Conservation (phyloP, 371 early-diverging fungal species). For the Entomophthora muscae region DNA sequence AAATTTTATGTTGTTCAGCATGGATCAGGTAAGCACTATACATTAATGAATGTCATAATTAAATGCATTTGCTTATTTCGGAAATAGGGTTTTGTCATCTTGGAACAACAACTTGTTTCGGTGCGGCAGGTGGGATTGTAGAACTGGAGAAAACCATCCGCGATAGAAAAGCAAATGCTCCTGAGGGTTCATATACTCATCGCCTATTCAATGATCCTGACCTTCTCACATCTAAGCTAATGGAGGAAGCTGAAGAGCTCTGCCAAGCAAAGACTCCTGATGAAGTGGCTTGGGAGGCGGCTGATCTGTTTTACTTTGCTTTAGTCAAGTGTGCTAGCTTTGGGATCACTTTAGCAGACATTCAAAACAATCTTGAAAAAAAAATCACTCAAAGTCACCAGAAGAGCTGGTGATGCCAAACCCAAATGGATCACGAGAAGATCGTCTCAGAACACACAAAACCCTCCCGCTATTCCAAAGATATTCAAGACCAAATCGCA, state of each 20-base stretch:
- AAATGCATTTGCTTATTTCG: not conserved
- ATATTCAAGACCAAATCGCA: conserved; percentile 12
- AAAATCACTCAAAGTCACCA: conserved; percentile 65
- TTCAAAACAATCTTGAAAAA: conserved; percentile 72
- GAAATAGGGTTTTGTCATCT: conserved; percentile 80
- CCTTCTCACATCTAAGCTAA: conserved; percentile 75
- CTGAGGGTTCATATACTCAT: conserved; percentile 73
- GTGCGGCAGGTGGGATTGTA: conserved; percentile 44
- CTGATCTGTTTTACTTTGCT: conserved; percentile 91
- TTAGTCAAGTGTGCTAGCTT: conserved; percentile 65
- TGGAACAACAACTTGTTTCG: conserved; percentile 84
- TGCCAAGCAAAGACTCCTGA: conserved; percentile 54
- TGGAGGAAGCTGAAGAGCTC: conserved; percentile 91
- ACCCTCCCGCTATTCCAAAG: not conserved
- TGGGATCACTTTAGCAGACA: conserved; percentile 67
- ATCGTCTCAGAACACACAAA: conserved; percentile 4
- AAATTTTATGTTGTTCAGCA: conserved; percentile 73
- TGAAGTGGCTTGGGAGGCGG: conserved; percentile 89
- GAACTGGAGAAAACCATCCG: conserved; percentile 45
- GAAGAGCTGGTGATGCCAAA: conserved; percentile 90
- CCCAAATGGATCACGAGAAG: conserved; percentile 30
- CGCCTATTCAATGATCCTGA: conserved; percentile 68
- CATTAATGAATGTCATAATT: conserved; percentile 9
- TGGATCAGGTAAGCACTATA: conserved; percentile 65
- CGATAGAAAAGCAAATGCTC: conserved; percentile 41